phyloP scores from a whole-genome alignment of 768 basidiomycete genomes.

The Podaxis sp. region DNA sequence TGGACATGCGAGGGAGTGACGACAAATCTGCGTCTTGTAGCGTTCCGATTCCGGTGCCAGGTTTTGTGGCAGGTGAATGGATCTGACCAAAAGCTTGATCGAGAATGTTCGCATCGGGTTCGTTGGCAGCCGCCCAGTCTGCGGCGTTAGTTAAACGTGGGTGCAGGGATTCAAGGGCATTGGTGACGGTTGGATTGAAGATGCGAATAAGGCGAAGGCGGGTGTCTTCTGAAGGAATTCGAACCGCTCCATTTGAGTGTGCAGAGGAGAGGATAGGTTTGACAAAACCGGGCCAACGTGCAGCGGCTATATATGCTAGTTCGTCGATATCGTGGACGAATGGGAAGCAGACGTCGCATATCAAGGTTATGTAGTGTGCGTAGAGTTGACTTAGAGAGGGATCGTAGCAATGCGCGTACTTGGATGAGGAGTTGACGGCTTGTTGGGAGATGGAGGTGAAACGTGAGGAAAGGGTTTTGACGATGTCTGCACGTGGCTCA shows the following conservation, averaged over 20 bases:
- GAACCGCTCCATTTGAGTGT: constrained; percentile 16
- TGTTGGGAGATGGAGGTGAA: constrained; percentile 27
- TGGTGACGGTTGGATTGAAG: constrained; percentile 61
- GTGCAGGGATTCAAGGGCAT: constrained; percentile 64
- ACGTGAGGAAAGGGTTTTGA: constrained; percentile 35
- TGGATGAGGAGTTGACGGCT: neutral
- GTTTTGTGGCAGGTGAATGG: neutral
- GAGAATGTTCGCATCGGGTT: constrained; percentile 42
- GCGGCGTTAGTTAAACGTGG: constrained; percentile 65
- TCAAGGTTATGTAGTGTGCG: constrained; percentile 54
- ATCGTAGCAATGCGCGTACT: constrained; percentile 42
- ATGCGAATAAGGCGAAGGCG: constrained; percentile 64
- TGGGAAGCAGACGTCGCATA: constrained; percentile 60
- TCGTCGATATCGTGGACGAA: constrained; percentile 70
- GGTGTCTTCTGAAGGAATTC: constrained; percentile 50
- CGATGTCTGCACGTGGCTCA: constrained; percentile 23
- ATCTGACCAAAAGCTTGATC: constrained; percentile 24
- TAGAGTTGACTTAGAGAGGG: constrained; percentile 58
- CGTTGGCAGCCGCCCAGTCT: constrained; percentile 58
- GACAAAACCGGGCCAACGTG: constrained; percentile 80
- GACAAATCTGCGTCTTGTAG: constrained; percentile 21
- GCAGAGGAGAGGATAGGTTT: constrained; percentile 49
- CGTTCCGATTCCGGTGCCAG: constrained; percentile 1
- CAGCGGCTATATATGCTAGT: constrained; percentile 71
- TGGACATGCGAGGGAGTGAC: constrained; percentile 62